phyloP scores from a whole-genome alignment of 225 moss, liverwort and hornwort species.

The Marchantia polymorpha region DNA sequence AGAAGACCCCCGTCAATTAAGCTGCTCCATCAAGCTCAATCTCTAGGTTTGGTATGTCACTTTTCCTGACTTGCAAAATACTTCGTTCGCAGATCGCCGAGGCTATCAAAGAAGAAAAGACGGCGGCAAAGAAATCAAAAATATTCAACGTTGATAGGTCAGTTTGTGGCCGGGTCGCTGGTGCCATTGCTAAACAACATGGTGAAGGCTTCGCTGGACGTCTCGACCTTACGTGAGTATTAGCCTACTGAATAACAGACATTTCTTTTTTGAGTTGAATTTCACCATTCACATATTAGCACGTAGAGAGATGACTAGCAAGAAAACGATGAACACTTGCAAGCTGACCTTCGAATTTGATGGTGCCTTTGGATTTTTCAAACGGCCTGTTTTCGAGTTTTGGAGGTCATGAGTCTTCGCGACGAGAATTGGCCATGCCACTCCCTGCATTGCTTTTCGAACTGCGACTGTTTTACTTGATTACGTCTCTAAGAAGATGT shows the following conservation, averaged over 20 bases:
- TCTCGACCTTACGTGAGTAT: constrained; percentile 64
- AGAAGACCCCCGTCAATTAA: not conserved
- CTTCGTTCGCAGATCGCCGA: constrained; percentile 50
- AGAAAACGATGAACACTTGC: too few species aligned
- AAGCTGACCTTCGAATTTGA: too few species aligned
- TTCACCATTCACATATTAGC: not conserved
- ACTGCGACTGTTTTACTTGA: too few species aligned
- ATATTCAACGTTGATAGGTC: constrained; percentile 85
- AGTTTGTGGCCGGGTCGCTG: constrained; percentile 79
- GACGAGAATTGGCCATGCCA: too few species aligned
- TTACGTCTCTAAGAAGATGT: too few species aligned
- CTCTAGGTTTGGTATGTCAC: not conserved
- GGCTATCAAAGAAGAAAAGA: constrained; percentile 80
- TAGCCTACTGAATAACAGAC: not conserved
- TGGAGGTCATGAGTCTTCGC: too few species aligned
- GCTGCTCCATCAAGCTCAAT: not conserved
- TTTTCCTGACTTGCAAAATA: not conserved
- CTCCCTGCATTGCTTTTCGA: too few species aligned
- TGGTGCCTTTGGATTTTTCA: too few species aligned
- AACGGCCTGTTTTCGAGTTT: too few species aligned
- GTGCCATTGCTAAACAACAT: constrained; percentile 89
- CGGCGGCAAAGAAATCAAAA: constrained; percentile 48
- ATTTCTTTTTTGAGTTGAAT: not conserved
- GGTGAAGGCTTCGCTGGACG: constrained; percentile 88
- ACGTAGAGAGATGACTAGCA: too few species aligned